Base-by-base conservation (phyloP, 2,329 filamentous ascomycete species). In the Elsinoe batatas region DNA sequence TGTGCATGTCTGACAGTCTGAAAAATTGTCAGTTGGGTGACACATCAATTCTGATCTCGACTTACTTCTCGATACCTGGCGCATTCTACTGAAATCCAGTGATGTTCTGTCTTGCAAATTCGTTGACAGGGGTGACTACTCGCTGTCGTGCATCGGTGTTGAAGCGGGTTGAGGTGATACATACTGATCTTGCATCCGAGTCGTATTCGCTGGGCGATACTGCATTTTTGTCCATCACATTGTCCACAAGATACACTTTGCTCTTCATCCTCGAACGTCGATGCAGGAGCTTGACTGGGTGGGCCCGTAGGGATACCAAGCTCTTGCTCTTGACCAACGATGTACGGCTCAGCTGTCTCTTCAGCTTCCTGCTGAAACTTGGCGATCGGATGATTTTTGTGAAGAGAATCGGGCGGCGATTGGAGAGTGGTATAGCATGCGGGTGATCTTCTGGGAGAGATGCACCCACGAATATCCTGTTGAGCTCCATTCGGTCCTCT, bases 381-480 rank as follows among this genome's bases (percentile, higher is more conserved):
- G 64, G 64, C 38, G 63, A 65, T 15, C 60, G 58, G 5, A 64
- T 47, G 30, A 67, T 64, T 15, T 40, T 59, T 30, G 58, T 49
- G 47, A 58, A 53, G 7, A 60, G 33, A 5, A 54, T 51, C 3
- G 54, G 47, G 32, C 58, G 58, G 36, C 58, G 59, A 44, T 59
- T 46, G 5, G 55, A 51, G 17, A 67, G 54, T 8, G 46, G 57
- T 10, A 66, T 54, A 38, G 64, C 63, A 53, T 67, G 61, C 8
- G 66, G 66, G 57, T 68, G 66, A 33, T 66, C 64, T 20, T 63
- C 60, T 8, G 66, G 66, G 15, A 68, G 56, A 18, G 58, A 62
- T 1, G 65, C 62, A 15, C 62, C 59, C 20, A 65, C 61, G 47
- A 67, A 63, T 30, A 67, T 61, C 33, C 56, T 57, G 35, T 60